Evolutionary conservation across 1,284 basidiomycete genomes (phyloP), one percentile per base, ranked within the genome.

Genomic region (Stygiomarasmius scandens): DNA sequence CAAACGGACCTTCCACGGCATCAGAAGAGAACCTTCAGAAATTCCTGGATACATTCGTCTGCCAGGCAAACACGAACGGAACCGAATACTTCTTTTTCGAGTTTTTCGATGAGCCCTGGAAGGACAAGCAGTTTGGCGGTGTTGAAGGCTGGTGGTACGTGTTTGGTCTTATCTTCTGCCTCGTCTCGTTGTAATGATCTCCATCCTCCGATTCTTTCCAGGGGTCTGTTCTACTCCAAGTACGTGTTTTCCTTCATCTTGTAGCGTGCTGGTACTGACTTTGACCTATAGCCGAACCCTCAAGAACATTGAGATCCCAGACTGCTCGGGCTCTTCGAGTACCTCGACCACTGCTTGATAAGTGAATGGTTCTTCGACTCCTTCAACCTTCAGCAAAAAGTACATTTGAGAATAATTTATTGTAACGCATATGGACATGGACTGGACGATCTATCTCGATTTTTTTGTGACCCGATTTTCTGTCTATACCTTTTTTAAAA

Each of bases 71-170:
- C 70, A 55, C 67, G 27, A 92, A 92, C 64, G 77, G 79, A 25
- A 92, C 88, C 0, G 69, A 80, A 34, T 90, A 89, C 75, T 90
- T 87, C 74, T 86, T 78, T 73, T 86, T 85, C 55, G 74, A 88
- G 78, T 85, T 78, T 62, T 84, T 82, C 61, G 90, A 92, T 65
- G 87, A 92, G 69, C 71, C 76, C 2, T 91, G 89, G 89, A 90
- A 75, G 70, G 68, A 58, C 50, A 63, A 58, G 62, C 69, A 60
- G 50, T 67, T 43, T 59, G 90, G 90, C 55, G 90, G 90, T 59
- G 90, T 92, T 43, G 91, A 92, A 74, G 79, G 38, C 4, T 41
- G 38, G 38, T 41, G 69, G 58, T 74, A 72, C 62, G 77, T 50
- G 77, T 77, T 60, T 72, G 74, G 64, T 61, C 61, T 32, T 66